Evolutionary conservation across 257 asterid species (phyloP).

Genomic region (Solanum phureja): DNA sequence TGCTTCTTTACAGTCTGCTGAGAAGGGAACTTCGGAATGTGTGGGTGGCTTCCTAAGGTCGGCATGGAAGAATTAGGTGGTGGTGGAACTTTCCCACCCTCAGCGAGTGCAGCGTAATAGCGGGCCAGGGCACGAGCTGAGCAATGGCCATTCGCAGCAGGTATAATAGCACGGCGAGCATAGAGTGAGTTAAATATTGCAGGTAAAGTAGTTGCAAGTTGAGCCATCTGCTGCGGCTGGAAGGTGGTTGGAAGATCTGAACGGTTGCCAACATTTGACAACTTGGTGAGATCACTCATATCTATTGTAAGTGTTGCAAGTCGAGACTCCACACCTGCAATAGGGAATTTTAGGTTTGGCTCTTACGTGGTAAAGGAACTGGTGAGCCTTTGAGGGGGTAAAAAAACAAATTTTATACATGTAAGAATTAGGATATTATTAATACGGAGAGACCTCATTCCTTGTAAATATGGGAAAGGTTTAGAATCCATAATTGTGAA

Average conservation of each 20-base stretch:
- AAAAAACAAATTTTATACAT: not conserved
- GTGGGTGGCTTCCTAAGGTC: constrained; percentile 65
- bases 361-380: not conserved
- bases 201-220: constrained; percentile 54
- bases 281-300: constrained; percentile 55
- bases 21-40: constrained; percentile 57
- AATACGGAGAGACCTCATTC: not conserved
- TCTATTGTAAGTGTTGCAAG: constrained; percentile 85
- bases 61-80: constrained; percentile 60
- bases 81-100: constrained; percentile 54
- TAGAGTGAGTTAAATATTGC: constrained; percentile 64
- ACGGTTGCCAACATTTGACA: constrained; percentile 38
- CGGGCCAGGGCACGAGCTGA: constrained; percentile 98
- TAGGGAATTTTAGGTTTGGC: not conserved
- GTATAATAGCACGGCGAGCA: constrained; percentile 81
- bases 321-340: constrained; percentile 87
- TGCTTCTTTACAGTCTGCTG: constrained; percentile 33
- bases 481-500: not conserved
- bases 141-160: constrained; percentile 92
- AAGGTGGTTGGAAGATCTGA: constrained; percentile 62
- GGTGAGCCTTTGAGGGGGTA: not conserved
- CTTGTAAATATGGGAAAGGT: not conserved
- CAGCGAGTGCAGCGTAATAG: constrained; percentile 88
- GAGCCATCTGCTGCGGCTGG: constrained; percentile 47
- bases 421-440: not conserved